These are phyloP conservation scores for Eleusine indica DNA, from an alignment of 176 grass and related monocot genomes.

Conservation along the genomic window DNA sequence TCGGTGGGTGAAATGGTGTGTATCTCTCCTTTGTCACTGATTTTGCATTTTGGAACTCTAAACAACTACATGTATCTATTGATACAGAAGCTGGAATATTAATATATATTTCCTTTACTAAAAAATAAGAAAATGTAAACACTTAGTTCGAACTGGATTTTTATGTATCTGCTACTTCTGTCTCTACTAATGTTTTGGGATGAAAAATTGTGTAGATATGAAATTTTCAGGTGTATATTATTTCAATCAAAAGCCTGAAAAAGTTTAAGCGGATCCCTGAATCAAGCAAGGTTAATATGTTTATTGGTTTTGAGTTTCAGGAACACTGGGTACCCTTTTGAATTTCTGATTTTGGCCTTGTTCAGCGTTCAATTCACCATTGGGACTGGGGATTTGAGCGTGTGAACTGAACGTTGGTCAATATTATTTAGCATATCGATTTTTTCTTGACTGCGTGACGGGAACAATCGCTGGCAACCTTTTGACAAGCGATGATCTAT, in stretches of 20 bases:
- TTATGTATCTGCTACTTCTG: no score
- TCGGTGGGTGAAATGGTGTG: no score
- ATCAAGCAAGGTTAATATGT: not conserved
- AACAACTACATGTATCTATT: no score
- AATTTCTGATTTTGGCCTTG: not conserved
- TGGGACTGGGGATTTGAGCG: not conserved
- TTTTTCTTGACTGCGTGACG: not conserved
- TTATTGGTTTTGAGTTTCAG: not conserved
- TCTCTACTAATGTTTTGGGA: not conserved
- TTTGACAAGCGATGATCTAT: slow-evolving; percentile 26
- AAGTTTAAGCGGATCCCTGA: not conserved
- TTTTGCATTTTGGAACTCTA: no score
- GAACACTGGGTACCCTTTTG: not conserved
- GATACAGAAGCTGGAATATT: no score
- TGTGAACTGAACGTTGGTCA: not conserved
- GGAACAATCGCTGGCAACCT: slow-evolving; percentile 5
- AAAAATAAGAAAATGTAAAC: no score
- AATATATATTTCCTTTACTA: no score
- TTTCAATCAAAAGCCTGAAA: not conserved
- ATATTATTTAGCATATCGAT: not conserved
- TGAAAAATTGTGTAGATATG: not conserved
- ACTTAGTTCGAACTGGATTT: no score
- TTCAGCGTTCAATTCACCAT: not conserved
- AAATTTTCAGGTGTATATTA: not conserved
- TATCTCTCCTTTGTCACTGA: no score